Base-by-base conservation (phyloP, 75 land plant genomes). In the Selaginella moellendorffii region DNA sequence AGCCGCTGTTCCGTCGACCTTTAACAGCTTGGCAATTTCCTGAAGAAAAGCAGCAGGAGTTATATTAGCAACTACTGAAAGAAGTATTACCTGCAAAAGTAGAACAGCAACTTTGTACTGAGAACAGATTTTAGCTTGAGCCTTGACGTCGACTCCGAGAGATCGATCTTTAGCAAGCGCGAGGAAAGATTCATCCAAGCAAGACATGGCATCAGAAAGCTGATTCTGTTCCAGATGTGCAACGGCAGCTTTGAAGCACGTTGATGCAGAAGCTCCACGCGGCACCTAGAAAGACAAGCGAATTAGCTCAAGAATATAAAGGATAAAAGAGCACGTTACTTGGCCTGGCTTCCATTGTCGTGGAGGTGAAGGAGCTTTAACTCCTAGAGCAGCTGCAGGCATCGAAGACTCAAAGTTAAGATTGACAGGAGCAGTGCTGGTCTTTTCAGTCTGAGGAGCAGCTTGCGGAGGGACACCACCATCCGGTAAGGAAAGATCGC, bases 121-220 rank as follows among this genome's bases (percentile, higher is more conserved):
- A 24, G 99, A 90, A 77, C 90, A 89, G 30, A 95, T 95, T 36
- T 82, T 82, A n/a, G 99, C 99, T 72, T 95, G 99, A 29, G 96
- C 78, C 69, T 80, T 95, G 51, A 95, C 76, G 78, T 95, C 99
- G 30, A 75, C 70, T 20, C 87, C 90, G 64, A 86, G 85, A 24
- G 99, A 95, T 29, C 76, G 82, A 74, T 95, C 99, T 63, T 95
- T 95, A 22, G 99, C 99, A 42, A 95, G 63, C 27, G 96, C 99
- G 23, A 95, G 78, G 67, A 95, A 89, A 74, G 85, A 83, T 73
- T 95, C 99, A 73, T 95, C 90, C 67, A 95, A 73, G 68, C 99
- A 95, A 0, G 96, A 83, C 62, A 95, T 68, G 8, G 99, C 90
- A 83, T 95, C 99, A 36, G 82, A 54, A 65, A 95, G 85, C 72